Conservation (phyloP, 2,329 filamentous ascomycete species). For the Thelonectria olida region DNA sequence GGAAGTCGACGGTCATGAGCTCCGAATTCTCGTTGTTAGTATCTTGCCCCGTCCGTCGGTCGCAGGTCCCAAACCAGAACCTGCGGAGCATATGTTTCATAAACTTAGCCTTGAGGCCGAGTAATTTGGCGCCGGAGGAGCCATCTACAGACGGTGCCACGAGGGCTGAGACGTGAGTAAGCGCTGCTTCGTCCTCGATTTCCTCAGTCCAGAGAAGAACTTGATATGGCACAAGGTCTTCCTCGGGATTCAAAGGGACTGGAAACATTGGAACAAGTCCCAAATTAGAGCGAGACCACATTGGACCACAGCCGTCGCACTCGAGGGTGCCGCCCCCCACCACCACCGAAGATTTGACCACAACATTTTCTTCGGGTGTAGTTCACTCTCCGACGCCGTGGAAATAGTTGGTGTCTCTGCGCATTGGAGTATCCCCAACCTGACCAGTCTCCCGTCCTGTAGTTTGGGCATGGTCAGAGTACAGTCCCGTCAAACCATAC, state of each 20-base stretch:
- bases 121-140: neutral
- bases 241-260: neutral
- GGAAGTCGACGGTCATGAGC: neutral
- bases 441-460: slow-evolving; percentile 9
- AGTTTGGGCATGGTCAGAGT: neutral
- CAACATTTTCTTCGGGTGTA: neutral
- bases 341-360: neutral
- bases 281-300: neutral
- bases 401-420: neutral
- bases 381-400: neutral
- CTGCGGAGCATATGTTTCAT: neutral
- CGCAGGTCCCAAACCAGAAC: slow-evolving; percentile 5
- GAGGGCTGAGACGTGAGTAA: neutral
- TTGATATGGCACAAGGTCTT: neutral
- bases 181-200: neutral
- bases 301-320: neutral
- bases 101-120: slow-evolving; percentile 3
- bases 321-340: neutral
- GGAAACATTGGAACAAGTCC: neutral
- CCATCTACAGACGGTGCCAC: neutral
- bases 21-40: neutral
- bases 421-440: slow-evolving; percentile 2
- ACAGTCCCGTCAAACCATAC: no score
- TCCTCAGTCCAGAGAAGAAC: slow-evolving; percentile 4
- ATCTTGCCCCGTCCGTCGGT: neutral